Conservation (phyloP, 2,329 filamentous ascomycete genomes). For the Aspergillus floridensis region DNA sequence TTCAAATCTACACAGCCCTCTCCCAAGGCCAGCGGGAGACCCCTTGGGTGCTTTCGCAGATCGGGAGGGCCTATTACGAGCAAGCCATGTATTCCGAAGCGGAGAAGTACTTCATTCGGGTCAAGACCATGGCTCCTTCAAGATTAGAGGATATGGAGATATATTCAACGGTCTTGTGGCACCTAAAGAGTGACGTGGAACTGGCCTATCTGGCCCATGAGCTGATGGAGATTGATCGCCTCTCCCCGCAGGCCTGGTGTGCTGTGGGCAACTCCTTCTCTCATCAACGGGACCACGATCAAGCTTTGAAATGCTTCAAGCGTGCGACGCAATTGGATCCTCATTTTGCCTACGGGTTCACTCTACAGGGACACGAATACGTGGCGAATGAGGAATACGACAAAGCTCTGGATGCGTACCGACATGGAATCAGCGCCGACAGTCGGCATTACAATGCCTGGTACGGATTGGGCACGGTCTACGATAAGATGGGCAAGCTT, state of each 20-base stretch:
- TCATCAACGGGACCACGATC: conserved; percentile 85
- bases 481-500: conserved; percentile 85
- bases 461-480: conserved; percentile 80
- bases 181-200: conserved; percentile 87
- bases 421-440: conserved; percentile 80
- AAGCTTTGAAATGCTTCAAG: conserved; percentile 91
- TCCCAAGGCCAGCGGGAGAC: conserved; percentile 78
- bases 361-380: conserved; percentile 92
- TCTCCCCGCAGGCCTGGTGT: conserved; percentile 94
- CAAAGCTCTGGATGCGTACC: conserved; percentile 84
- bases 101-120: conserved; percentile 77
- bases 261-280: conserved; percentile 94
- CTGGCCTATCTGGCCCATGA: conserved; percentile 90
- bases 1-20: conserved; percentile 70
- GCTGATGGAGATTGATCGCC: conserved; percentile 78
- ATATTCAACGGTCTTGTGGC: conserved; percentile 99
- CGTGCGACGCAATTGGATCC: conserved; percentile 87
- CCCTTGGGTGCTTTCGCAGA: conserved; percentile 86
- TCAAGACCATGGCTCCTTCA: conserved; percentile 76
- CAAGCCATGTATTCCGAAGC: conserved; percentile 81
- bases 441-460: conserved; percentile 96
- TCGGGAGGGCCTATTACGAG: conserved; percentile 89
- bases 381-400: conserved; percentile 96
- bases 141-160: conserved; percentile 94
- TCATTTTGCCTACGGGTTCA: conserved; percentile 92